Evolutionary conservation across 2,329 filamentous ascomycete species (phyloP).

Genomic region (Hymenoscyphus scutula): DNA sequence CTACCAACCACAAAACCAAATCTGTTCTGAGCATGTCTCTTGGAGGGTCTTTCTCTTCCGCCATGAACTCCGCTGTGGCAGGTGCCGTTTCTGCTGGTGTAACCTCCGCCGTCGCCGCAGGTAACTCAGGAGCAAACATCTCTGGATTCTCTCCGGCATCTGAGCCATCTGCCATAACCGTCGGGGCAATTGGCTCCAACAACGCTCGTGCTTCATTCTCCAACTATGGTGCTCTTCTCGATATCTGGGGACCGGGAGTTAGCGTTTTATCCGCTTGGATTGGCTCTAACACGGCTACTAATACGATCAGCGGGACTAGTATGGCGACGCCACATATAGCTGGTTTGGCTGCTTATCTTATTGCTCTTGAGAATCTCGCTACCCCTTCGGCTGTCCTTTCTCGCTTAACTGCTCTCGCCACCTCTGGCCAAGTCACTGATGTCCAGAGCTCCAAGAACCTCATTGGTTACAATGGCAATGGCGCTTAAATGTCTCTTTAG

Average conservation of each 20-base stretch:
- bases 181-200: conserved; percentile 46
- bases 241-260: conserved; percentile 52
- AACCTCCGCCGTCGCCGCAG: conserved; percentile 52
- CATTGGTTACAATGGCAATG: conserved; percentile 55
- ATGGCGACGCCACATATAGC: conserved; percentile 68
- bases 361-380: conserved; percentile 44
- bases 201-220: conserved; percentile 46
- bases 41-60: conserved; percentile 44
- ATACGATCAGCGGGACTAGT: conserved; percentile 56
- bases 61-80: conserved; percentile 48
- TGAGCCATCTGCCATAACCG: conserved; percentile 48
- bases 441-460: conserved; percentile 48
- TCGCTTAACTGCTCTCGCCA: conserved; percentile 40
- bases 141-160: conserved; percentile 48
- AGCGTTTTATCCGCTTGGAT: conserved; percentile 48
- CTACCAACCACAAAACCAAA: conserved; percentile 32
- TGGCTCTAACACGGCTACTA: conserved; percentile 41
- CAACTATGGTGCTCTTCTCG: conserved; percentile 50
- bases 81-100: conserved; percentile 50
- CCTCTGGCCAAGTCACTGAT: conserved; percentile 41
- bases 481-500: conserved; percentile 8
- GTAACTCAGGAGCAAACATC: conserved; percentile 46
- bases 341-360: conserved; percentile 66
- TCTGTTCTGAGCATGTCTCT: conserved; percentile 57
- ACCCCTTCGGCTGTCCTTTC: conserved; percentile 41